Evolutionary conservation across 208 protist genomes (phyloP), one percentile per base, ranked within the genome.

Genomic region (Leishmania mexicana): DNA sequence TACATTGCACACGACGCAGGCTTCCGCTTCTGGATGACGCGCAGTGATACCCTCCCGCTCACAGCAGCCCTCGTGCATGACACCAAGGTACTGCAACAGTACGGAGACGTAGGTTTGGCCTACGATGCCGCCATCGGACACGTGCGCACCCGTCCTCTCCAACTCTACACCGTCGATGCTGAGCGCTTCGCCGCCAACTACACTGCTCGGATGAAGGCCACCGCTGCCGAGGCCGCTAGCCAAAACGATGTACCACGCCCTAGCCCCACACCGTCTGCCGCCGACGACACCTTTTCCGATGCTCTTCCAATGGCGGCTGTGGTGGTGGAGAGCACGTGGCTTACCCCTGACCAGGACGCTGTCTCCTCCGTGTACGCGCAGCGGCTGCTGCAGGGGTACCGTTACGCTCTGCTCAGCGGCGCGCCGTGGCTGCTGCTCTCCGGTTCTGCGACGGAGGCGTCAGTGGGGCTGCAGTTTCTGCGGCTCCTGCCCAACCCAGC

Each of bases 391-490:
- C 76, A 90, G 8, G 90, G 84, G 40, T 79, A 89, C 31, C 91
- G 91, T 51, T 83, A 86, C 65, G 91, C 91, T 15, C 84, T 96
- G 1, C 68, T 96, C 21, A 89, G 76, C 15, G 93, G 93, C 24
- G 75, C 93, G 31, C 91, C 90, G 72, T 93, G 89, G 89, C n/a
- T 96, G 45, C 75, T 96, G 24, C 74, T 95, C 57, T 77, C 85
- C 17, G 87, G 87, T 19, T 57, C 78, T 0, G 67, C 67, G 4
- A 76, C 53, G 49, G 88, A 91, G 75, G 80, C 85, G 5, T 70
- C 71, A 19, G 19, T 88, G 68, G 88, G 76, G 45, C 58, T 78
- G 58, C 81, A 84, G 78, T 80, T 83, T 62, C 70, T 90, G 38
- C 78, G 79, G 35, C 60, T n/a, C 31, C 40, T 86, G 3, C 49